Percentiles rank a stretch among this genome's conserved stretches.
Evolutionary conservation across 805 yeast genomes (phyloP).

Genomic region (Saccharomyces jurei): DNA sequence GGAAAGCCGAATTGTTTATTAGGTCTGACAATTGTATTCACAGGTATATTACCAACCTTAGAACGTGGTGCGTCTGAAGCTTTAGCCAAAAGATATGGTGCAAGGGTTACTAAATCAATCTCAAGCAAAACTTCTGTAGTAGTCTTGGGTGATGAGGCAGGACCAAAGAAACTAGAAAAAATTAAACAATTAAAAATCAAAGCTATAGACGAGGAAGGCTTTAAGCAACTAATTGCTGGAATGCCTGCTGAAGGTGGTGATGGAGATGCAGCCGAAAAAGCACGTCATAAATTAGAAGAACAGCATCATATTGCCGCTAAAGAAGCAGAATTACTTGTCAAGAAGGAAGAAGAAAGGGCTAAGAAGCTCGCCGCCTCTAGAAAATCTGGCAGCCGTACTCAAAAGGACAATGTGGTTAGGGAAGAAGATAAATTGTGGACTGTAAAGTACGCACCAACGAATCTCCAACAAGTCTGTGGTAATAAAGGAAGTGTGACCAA

Average conservation of each 20-base stretch:
- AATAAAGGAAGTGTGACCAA: constrained; percentile 67
- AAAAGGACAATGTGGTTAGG: constrained; percentile 13
- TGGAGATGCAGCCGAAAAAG: constrained; percentile 69
- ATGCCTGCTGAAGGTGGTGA: constrained; percentile 93
- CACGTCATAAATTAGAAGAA: constrained; percentile 56
- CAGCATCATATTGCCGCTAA: constrained; percentile 53
- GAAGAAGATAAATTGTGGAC: constrained; percentile 78
- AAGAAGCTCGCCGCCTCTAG: constrained; percentile 20
- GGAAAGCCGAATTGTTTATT: constrained; percentile 80
- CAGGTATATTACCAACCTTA: constrained; percentile 77
- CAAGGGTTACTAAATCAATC: constrained; percentile 77
- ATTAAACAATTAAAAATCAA: constrained; percentile 67
- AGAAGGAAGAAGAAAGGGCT: constrained; percentile 36
- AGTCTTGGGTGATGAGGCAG: constrained; percentile 92
- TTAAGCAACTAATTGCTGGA: constrained; percentile 56
- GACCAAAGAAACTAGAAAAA: constrained; percentile 84
- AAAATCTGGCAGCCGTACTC: constrained; percentile 19
- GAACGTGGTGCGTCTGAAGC: constrained; percentile 70
- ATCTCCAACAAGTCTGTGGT: constrained; percentile 76
- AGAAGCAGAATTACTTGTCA: constrained; percentile 42
- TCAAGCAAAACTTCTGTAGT: constrained; percentile 81
- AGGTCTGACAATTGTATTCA: constrained; percentile 87
- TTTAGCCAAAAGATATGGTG: constrained; percentile 81
- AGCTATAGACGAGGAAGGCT: constrained; percentile 83
- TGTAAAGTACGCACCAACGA: constrained; percentile 79